A percentile compares a stretch with the other conserved stretches of the same genome.
Evolutionary conservation across 1,284 basidiomycete species (phyloP).

Genomic region (Papiliotrema laurentii): DNA sequence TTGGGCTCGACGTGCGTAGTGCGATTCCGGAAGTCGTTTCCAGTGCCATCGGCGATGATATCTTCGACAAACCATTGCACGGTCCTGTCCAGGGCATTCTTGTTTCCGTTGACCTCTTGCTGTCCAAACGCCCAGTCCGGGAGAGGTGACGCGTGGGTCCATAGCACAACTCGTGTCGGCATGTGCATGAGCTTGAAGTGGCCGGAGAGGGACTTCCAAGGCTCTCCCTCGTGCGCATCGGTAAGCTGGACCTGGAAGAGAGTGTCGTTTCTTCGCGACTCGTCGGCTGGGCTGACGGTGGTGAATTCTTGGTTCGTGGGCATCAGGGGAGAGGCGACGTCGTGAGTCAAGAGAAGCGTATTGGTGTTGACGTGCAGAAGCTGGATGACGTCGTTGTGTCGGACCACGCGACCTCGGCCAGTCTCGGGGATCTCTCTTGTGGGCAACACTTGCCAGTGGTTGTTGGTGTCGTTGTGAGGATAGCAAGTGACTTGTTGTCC

Average conservation of each 20-base stretch:
- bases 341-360: constrained; percentile 82
- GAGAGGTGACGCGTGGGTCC: constrained; percentile 79
- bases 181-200: constrained; percentile 87
- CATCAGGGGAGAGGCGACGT: constrained; percentile 95
- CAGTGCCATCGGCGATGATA: constrained; percentile 66
- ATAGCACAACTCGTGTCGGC: constrained; percentile 85
- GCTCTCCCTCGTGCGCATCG: constrained; percentile 68
- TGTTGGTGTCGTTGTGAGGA: constrained; percentile 67
- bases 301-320: constrained; percentile 99
- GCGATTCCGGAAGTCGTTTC: constrained; percentile 57
- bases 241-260: constrained; percentile 71
- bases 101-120: constrained; percentile 98
- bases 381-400: constrained; percentile 83
- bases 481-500: constrained; percentile 99
- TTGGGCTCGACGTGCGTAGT: constrained; percentile 56
- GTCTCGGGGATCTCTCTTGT: constrained; percentile 85
- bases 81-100: constrained; percentile 76
- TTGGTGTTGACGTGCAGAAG: constrained; percentile 84
- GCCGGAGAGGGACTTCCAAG: constrained; percentile 85
- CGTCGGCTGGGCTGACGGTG: constrained; percentile 67
- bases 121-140: constrained; percentile 97
- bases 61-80: constrained; percentile 86
- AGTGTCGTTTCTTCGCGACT: constrained; percentile 73
- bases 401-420: constrained; percentile 81
- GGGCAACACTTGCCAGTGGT: constrained; percentile 91